Conservation (phyloP, 2,329 filamentous ascomycete species). For the Clonostachys solani region DNA sequence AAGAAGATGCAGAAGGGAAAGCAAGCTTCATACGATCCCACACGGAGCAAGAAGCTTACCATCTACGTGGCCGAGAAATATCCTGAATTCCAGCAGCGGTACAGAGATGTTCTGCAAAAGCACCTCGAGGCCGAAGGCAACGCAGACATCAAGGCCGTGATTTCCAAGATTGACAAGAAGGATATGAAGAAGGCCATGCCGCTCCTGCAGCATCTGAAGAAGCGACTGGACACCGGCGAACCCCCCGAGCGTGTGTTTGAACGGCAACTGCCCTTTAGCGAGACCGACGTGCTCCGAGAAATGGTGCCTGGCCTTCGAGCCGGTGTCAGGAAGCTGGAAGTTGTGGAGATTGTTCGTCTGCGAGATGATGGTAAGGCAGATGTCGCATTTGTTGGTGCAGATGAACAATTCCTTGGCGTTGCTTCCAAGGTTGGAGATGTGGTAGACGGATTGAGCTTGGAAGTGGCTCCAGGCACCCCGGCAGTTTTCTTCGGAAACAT, state of each 20-base stretch:
- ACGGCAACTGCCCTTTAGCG: slow-evolving; percentile 82
- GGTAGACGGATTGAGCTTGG: background rate
- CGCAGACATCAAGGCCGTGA: slow-evolving; percentile 71
- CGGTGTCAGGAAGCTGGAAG: slow-evolving; percentile 2
- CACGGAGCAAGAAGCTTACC: slow-evolving; percentile 85
- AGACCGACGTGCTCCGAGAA: slow-evolving; percentile 67
- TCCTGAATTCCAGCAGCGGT: slow-evolving; percentile 89
- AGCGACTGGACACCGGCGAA: slow-evolving; percentile 70
- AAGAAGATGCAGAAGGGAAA: slow-evolving; percentile 96
- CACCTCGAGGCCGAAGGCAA: slow-evolving; percentile 60
- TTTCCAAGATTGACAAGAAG: slow-evolving; percentile 74
- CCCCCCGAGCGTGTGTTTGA: slow-evolving; percentile 67
- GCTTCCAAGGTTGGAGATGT: slow-evolving; percentile 4
- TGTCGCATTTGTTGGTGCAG: slow-evolving; percentile 1
- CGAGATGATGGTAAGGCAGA: slow-evolving; percentile 4
- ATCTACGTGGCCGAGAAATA: slow-evolving; percentile 78
- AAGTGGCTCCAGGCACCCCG: too few relatives aligned
- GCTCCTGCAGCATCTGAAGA: slow-evolving; percentile 86
- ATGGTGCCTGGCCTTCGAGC: slow-evolving; percentile 67
- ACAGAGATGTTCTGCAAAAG: slow-evolving; percentile 74
- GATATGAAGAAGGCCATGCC: slow-evolving; percentile 99
- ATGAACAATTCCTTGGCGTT: slow-evolving; percentile 1
- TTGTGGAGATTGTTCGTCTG: slow-evolving; percentile 4
- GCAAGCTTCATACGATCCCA: slow-evolving; percentile 77
- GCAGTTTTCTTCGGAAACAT: too few relatives aligned